These are phyloP conservation scores for Agroathelia rolfsii DNA, from an alignment of 1,284 basidiomycete species.

Conservation along the genomic window DNA sequence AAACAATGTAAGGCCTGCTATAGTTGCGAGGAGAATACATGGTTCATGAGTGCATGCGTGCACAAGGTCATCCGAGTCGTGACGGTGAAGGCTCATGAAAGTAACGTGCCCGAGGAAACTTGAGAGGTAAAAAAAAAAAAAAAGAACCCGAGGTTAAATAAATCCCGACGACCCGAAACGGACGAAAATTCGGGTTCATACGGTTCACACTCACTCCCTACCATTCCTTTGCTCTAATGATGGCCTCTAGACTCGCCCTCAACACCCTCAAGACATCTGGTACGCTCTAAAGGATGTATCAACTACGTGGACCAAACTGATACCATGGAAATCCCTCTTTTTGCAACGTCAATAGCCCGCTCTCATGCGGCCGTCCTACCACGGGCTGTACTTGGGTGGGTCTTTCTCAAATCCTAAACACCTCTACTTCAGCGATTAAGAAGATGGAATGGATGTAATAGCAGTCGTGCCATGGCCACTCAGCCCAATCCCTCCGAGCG, in stretches of 20 bases:
- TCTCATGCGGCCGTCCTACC: slow-evolving; percentile 45
- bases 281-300: slow-evolving; percentile 18
- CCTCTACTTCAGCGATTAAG: neutral
- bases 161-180: no score
- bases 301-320: slow-evolving; percentile 1
- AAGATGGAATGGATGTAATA: slow-evolving; percentile 3
- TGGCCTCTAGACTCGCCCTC: slow-evolving; percentile 67
- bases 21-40: no score
- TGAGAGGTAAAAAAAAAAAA: no score
- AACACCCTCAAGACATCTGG: slow-evolving; percentile 55
- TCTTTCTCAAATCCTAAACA: slow-evolving; percentile 14
- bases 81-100: no score
- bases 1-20: no score
- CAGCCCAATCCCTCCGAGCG: slow-evolving; percentile 72
- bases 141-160: no score
- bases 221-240: no score
- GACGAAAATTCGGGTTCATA: no score
- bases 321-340: slow-evolving; percentile 4
- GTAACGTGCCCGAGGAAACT: no score
- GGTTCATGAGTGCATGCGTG: no score
- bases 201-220: no score
- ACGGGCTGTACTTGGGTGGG: slow-evolving; percentile 48
- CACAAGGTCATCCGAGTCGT: no score
- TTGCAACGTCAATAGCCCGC: slow-evolving; percentile 31
- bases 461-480: slow-evolving; percentile 57